Percentiles rank a stretch among this genome's conserved stretches.
These are phyloP conservation scores for Ilyonectria mors-panacis DNA, from an alignment of 2,329 filamentous ascomycete species.

Conservation along the genomic window DNA sequence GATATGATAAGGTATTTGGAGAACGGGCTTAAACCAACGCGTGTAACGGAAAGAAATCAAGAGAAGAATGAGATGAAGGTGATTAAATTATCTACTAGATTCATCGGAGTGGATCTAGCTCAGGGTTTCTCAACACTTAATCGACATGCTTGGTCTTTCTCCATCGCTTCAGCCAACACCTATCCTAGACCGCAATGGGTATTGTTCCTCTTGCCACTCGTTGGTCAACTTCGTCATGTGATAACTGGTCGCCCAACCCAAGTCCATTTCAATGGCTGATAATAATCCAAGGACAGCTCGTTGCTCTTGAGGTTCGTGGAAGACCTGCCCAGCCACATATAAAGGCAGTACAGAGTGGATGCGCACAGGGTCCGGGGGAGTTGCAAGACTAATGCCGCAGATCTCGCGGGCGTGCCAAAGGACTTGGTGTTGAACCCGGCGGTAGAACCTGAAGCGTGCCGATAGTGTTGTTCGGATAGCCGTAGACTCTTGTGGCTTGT, in stretches of 20 bases:
- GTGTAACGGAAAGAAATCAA: background rate
- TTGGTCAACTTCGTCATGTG: conserved; percentile 35
- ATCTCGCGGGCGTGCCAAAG: conserved; percentile 40
- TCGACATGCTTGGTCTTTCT: background rate
- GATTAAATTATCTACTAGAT: background rate
- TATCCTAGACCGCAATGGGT: background rate
- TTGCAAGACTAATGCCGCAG: conserved; percentile 38
- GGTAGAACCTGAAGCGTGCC: conserved; percentile 35
- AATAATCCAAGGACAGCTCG: conserved; percentile 69
- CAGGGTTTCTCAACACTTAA: background rate
- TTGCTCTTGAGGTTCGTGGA: conserved; percentile 68
- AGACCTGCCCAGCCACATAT: conserved; percentile 42
- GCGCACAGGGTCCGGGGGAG: conserved; percentile 36
- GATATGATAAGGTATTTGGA: conserved; percentile 75
- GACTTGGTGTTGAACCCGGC: conserved; percentile 30
- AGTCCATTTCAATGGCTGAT: conserved; percentile 72
- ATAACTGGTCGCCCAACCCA: conserved; percentile 70
- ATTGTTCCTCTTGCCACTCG: conserved; percentile 34
- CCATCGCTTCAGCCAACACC: background rate
- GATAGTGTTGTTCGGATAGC: conserved; percentile 41
- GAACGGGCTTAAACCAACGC: conserved; percentile 20
- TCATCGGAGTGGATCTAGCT: background rate
- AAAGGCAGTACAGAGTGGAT: conserved; percentile 41
- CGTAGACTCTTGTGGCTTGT: conserved; percentile 51
- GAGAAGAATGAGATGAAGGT: background rate